Evolutionary conservation across 176 grass and related monocot genomes (phyloP).

Genomic region (Hsuehochloa calcarea): DNA sequence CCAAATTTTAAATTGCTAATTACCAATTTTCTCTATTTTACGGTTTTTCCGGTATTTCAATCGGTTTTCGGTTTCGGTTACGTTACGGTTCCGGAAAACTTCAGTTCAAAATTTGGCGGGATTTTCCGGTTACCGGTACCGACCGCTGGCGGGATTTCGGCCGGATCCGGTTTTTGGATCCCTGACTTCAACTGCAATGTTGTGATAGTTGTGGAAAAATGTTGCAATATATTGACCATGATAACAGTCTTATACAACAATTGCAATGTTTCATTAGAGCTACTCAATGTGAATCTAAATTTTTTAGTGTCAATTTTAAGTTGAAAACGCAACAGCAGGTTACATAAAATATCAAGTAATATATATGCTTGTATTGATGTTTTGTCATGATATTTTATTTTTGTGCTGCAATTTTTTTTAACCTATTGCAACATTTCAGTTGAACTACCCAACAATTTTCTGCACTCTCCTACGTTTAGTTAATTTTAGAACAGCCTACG

Average conservation of each 20-base stretch:
- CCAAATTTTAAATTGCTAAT: too few species aligned
- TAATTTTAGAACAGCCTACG: background rate
- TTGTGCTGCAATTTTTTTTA: background rate
- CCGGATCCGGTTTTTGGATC: too few species aligned
- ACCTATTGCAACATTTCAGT: background rate
- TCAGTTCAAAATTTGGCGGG: too few species aligned
- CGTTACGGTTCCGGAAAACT: too few species aligned
- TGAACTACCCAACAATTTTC: background rate
- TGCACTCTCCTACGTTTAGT: background rate
- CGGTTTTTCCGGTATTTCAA: too few species aligned
- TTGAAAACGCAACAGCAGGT: background rate
- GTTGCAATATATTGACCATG: background rate
- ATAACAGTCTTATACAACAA: background rate
- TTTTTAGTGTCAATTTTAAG: background rate
- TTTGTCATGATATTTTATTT: slow-evolving; percentile 2
- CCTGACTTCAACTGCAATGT: background rate
- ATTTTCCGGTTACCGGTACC: too few species aligned
- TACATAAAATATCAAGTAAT: background rate
- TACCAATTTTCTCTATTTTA: too few species aligned
- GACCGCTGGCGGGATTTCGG: too few species aligned
- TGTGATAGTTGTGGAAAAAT: background rate
- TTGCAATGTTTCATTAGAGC: background rate
- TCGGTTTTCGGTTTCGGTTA: too few species aligned
- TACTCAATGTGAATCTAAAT: background rate
- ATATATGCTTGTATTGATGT: background rate